Base-by-base conservation (phyloP, 192 early-diverging fungal species). In the Linnemannia zychae region DNA sequence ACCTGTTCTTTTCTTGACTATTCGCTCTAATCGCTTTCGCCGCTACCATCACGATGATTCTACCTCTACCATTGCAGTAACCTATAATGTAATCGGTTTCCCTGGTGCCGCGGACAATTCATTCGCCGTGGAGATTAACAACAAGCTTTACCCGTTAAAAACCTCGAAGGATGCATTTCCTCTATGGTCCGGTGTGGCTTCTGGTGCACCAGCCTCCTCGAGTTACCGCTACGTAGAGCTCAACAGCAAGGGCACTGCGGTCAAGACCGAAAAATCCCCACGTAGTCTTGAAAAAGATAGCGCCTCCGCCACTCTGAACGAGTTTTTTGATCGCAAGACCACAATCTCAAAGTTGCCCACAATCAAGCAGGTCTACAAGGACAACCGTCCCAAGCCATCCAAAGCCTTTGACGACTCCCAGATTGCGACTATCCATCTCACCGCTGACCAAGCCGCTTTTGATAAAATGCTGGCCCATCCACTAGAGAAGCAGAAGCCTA, bases 51-150 rank as follows among this genome's bases (percentile, higher is more conserved):
- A 67, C 65, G 18, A 18, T 67, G 33, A 36, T 34, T 36, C 33
- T 67, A 20, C 28, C 65, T 67, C 28, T 5, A 15, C 17, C 17
- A 67, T 52, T 74, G 24, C 60, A 76, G 74, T 76, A 36, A 76
- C 74, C 63, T 76, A 67, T 47, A 76, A 44, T 44, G n/a, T 76
- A 40, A 76, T 76, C n/a, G 74, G 74, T 36, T 76, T 76, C 74
- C 74, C 74, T 28, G 65, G 47, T 49, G 74, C 46, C 49, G 31
- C 40, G 24, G 34, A 22, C 74, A 76, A 76, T 65, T 37, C 74
- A 22, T 76, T 48, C 74, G 60, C 63, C 65, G 74, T 76, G 47
- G 74, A 76, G 46, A 48, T 76, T 53, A 66, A 76, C 47, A 33
- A 67, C 65, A 49, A 76, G 63, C 28, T 66, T 13, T 76, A 76